Evolutionary conservation across 73 alveolate species (phyloP).

Genomic region (Paramecium sexaurelia): DNA sequence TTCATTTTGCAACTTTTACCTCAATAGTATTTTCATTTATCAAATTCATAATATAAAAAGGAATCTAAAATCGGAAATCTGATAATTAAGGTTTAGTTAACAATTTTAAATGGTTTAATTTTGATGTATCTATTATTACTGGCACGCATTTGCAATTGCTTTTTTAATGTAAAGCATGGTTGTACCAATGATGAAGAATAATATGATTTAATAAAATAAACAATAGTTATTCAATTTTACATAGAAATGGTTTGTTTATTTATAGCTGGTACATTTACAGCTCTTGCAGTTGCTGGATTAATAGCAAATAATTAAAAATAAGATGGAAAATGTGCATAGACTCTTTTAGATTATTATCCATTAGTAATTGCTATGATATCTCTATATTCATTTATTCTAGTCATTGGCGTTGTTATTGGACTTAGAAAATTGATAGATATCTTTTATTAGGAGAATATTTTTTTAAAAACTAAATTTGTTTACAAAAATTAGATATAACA

Average conservation of each 20-base stretch:
- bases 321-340: background rate
- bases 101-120: conserved; percentile 15
- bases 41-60: background rate
- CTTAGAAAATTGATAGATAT: no score
- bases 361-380: background rate
- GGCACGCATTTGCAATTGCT: background rate
- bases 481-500: no score
- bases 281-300: background rate
- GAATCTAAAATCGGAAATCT: background rate
- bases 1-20: background rate
- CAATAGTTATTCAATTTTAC: no score
- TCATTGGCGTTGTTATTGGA: no score
- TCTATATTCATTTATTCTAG: no score
- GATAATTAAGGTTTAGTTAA: background rate
- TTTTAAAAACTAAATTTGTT: no score
- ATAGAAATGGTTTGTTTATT: conserved; percentile 33
- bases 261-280: conserved; percentile 16
- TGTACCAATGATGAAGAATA: conserved; percentile 29
- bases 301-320: background rate
- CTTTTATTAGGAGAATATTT: no score
- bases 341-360: background rate
- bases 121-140: background rate
- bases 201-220: background rate
- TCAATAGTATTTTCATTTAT: background rate
- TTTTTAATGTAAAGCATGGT: background rate